Base-by-base conservation (phyloP, 1,284 basidiomycete species). In the Hymenochaete sp. region DNA sequence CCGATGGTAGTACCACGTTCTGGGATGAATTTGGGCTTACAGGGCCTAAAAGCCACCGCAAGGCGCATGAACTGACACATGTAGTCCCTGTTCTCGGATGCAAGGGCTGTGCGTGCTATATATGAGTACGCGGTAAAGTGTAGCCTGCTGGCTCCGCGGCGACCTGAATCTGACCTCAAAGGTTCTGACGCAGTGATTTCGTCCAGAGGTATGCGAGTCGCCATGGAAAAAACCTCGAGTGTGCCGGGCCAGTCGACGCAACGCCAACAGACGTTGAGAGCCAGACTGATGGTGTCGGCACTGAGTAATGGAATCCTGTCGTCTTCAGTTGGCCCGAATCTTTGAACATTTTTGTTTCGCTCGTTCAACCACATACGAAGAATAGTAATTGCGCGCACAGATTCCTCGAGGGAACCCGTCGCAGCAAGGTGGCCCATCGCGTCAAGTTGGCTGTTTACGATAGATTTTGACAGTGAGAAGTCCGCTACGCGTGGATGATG, bases 231-330 rank as follows among this genome's bases (percentile, higher is more conserved):
- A 13, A 72, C 63, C 41, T 68, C 67, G 36, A 64, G 58, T 1
- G 79, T 74, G 21, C 66, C 64, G 26, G 59, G 61, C 82, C 81
- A 87, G 60, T 86, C 79, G 13, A 57, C 66, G 31, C 66, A 66
- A 41, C 71, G 68, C 71, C 75, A 73, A 57, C 81, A 84, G 1
- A 72, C 68, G 48, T 63, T 60, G 51, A 84, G 66, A 38, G 75
- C 75, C 24, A 78, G 64, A 49, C 71, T 65, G 60, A 71, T 82
- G 3, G 75, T 74, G n/a, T 62, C 60, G 33, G 63, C 44, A 13
- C 62, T 59, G 1, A 41, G 24, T 28, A 29, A 14, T 5, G 9
- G 77, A 80, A 43, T 68, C 60, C 28, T 80, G 64, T 44, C 67
- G 65, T 19, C 67, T 64, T 14, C 67, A 63, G 42, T 63, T 46